A percentile compares a stretch with the other conserved stretches of the same genome.
phyloP scores from a whole-genome alignment of 2,329 filamentous ascomycete genomes.

The Tolypocladium tropicale region DNA sequence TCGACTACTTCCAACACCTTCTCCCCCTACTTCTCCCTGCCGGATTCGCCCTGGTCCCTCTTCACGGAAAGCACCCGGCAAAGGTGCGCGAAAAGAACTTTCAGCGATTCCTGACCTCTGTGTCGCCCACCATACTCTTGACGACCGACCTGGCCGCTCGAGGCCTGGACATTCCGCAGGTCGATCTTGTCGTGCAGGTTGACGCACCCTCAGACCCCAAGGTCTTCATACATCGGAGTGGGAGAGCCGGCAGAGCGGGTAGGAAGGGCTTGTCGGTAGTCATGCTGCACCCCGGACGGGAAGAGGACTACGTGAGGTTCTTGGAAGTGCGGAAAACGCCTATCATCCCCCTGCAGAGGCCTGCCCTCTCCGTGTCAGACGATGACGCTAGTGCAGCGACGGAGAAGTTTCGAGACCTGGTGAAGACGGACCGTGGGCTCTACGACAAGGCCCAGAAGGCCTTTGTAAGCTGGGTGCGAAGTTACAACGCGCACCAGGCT shows the following conservation, averaged over 20 bases:
- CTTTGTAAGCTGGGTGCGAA: slow-evolving; percentile 88
- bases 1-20: slow-evolving; percentile 85
- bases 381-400: slow-evolving; percentile 49
- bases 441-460: slow-evolving; percentile 85
- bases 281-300: slow-evolving; percentile 72
- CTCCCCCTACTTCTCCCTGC: slow-evolving; percentile 62
- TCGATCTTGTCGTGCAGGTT: slow-evolving; percentile 83
- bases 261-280: slow-evolving; percentile 76
- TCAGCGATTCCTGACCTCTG: slow-evolving; percentile 62
- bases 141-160: slow-evolving; percentile 90
- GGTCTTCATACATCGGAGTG: slow-evolving; percentile 88
- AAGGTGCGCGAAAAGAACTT: slow-evolving; percentile 87
- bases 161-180: slow-evolving; percentile 82
- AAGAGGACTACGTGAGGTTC: slow-evolving; percentile 86
- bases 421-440: slow-evolving; percentile 42
- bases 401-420: slow-evolving; percentile 49
- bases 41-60: slow-evolving; percentile 60
- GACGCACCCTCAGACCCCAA: slow-evolving; percentile 81
- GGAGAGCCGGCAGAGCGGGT: slow-evolving; percentile 81
- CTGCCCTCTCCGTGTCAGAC: slow-evolving; percentile 45
- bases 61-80: slow-evolving; percentile 87
- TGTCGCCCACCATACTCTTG: slow-evolving; percentile 68
- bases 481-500: slow-evolving; percentile 85
- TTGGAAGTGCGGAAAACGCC: slow-evolving; percentile 81
- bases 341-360: slow-evolving; percentile 51